These are phyloP conservation scores for Ulota crispa DNA, from an alignment of 225 moss, liverwort and hornwort genomes.

Conservation along the genomic window DNA sequence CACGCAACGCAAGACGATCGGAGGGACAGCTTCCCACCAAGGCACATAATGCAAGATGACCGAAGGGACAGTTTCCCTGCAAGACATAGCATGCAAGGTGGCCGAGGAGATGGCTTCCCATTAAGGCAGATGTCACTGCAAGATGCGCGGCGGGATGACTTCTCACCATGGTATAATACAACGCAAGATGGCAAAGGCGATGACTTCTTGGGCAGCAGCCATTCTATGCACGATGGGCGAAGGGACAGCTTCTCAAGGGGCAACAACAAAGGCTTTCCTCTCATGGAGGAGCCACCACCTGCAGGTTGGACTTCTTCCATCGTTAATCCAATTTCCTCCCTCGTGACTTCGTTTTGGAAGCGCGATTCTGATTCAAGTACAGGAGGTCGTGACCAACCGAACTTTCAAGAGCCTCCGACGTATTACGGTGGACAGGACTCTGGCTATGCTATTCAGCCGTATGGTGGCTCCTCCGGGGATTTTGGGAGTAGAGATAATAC, in stretches of 20 bases:
- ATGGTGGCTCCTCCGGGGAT: constrained; percentile 21
- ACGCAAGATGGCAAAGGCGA: constrained; percentile 24
- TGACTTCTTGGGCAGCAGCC: constrained; percentile 27
- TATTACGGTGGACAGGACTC: constrained; percentile 34
- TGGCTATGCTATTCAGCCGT: constrained; percentile 29
- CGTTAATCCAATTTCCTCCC: constrained; percentile 45
- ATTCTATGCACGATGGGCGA: constrained; percentile 26
- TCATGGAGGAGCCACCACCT: constrained; percentile 28
- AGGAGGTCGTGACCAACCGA: constrained; percentile 29
- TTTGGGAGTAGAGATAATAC: constrained; percentile 32
- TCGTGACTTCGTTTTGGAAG: constrained; percentile 38
- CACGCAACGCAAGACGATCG: constrained; percentile 15
- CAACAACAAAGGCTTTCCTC: constrained; percentile 16
- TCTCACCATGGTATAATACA: constrained; percentile 32
- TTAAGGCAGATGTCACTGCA: constrained; percentile 32
- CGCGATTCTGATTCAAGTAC: constrained; percentile 37
- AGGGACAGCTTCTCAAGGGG: constrained; percentile 31
- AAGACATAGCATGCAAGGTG: constrained; percentile 17
- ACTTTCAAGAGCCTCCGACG: constrained; percentile 25
- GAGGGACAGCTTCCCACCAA: constrained; percentile 6
- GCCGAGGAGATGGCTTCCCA: constrained; percentile 23
- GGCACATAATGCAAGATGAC: not conserved
- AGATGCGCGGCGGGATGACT: constrained; percentile 39
- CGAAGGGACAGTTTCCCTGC: constrained; percentile 15
- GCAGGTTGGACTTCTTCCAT: constrained; percentile 49